Base-by-base conservation (phyloP, 345 rosid species). In the Toxicodendron radicans region DNA sequence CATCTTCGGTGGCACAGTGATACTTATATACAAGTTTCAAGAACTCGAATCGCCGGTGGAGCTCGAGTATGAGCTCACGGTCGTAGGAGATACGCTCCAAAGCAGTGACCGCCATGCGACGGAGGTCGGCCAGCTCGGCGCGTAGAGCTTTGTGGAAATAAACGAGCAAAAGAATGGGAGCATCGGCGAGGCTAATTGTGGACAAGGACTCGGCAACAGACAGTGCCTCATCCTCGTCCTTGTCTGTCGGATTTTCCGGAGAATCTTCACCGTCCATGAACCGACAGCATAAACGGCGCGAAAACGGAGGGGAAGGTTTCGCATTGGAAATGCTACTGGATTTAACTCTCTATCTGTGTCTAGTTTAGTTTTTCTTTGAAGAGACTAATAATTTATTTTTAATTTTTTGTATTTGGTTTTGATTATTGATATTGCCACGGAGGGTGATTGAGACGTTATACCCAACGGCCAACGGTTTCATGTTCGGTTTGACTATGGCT, bases 1-100 rank as follows among this genome's bases (percentile, higher is more conserved):
- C 95, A 48, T 93, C 97, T 81, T 93, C 94, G 27, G 88, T 89
- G 24, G 89, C 87, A 58, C 80, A 59, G 68, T 91, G 97, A 82
- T 90, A 90, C 77, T 85, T 81, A 10, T 83, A 79, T 0, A 84
- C 91, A 75, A 90, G 91, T 78, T 85, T 89, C 64, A 93, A 68
- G 54, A 93, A 93, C 74, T 87, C 85, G 53, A 93, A 85, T 74
- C 89, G 80, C 48, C 80, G 78, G 24, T 53, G 70, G 6, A 91
- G 89, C 80, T 82, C 88, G 46, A 10, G 30, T 53, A 79, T 32
- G 38, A 32, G 68, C 74, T 84, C 84, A 2, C 27, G 51, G 72
- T 66, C 58, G 45, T 67, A 18, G 10, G 17, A 72, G 35, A 77
- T 80, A 21, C 70, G 20, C 73, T 79, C 90, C 5, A 79, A 79